A percentile compares a stretch with the other conserved stretches of the same genome.
Evolutionary conservation across 768 basidiomycete species (phyloP).

Genomic region (Pleurotus giganteus): DNA sequence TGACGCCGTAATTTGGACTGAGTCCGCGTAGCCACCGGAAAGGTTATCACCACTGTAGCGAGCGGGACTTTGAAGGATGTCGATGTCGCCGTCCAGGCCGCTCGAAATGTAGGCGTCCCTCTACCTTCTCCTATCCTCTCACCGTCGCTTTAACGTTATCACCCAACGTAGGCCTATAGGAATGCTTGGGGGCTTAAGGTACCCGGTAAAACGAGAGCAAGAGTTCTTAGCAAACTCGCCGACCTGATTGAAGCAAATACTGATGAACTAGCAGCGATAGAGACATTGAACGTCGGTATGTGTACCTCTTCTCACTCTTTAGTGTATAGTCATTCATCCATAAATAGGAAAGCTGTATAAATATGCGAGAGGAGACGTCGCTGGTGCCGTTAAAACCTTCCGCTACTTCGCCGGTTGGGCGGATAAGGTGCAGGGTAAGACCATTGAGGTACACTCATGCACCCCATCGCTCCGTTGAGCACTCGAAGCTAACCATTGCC

Average conservation of each 20-base stretch:
- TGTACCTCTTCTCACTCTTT: neutral
- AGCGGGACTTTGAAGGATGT: slow-evolving; percentile 62
- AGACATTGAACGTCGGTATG: slow-evolving; percentile 44
- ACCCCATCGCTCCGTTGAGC: too few species aligned
- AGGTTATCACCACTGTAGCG: slow-evolving; percentile 51
- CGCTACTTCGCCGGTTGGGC: slow-evolving; percentile 78
- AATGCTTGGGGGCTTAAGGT: slow-evolving; percentile 48
- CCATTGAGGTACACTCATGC: slow-evolving; percentile 37
- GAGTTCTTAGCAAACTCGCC: slow-evolving; percentile 45
- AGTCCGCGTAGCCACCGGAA: slow-evolving; percentile 51
- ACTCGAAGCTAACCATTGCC: neutral
- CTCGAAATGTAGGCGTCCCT: slow-evolving; percentile 37
- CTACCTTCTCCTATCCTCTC: too few species aligned
- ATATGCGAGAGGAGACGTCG: slow-evolving; percentile 24
- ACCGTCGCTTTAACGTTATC: neutral
- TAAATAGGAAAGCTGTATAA: slow-evolving; percentile 26
- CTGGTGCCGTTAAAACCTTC: slow-evolving; percentile 34
- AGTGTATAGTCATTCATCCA: neutral
- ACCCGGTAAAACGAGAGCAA: slow-evolving; percentile 35
- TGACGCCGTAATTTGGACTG: neutral
- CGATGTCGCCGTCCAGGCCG: slow-evolving; percentile 59
- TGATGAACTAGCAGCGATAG: slow-evolving; percentile 48
- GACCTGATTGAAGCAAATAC: slow-evolving; percentile 49
- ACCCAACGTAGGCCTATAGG: slow-evolving; percentile 24
- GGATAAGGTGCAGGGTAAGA: slow-evolving; percentile 67